phyloP scores from a whole-genome alignment of 331 rosid genomes.

The Rosa hybrid region DNA sequence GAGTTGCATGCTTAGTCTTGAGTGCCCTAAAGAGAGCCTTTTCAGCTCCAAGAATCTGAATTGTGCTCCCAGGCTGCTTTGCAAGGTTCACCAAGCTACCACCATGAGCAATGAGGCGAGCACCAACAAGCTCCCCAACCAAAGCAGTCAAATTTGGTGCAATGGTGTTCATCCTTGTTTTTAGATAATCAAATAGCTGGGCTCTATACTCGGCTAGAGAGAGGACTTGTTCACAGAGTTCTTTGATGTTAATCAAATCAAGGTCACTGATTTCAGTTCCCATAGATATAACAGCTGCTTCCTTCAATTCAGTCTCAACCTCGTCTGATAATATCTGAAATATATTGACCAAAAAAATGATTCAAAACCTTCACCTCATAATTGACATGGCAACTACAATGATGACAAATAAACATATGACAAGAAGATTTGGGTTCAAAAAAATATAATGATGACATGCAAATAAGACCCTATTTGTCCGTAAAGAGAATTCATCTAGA shows the following conservation, averaged over 20 bases:
- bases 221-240: constrained; percentile 92
- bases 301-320: constrained; percentile 77
- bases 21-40: constrained; percentile 95
- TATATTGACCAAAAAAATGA: constrained; percentile 5
- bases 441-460: neutral
- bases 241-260: constrained; percentile 76
- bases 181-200: constrained; percentile 83
- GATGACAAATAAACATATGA: neutral
- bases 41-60: constrained; percentile 96
- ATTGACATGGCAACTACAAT: neutral
- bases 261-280: constrained; percentile 96
- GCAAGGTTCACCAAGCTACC: constrained; percentile 94
- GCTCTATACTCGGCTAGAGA: constrained; percentile 91
- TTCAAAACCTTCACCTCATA: neutral
- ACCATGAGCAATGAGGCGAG: constrained; percentile 95
- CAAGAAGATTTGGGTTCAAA: neutral
- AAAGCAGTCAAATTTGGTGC: constrained; percentile 98
- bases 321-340: constrained; percentile 76
- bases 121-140: constrained; percentile 98
- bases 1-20: constrained; percentile 95
- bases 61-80: constrained; percentile 97
- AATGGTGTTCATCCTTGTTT: constrained; percentile 88
- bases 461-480: neutral
- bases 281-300: constrained; percentile 86
- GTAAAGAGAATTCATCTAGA: neutral